Evolutionary conservation across 331 rosid species (phyloP).

Genomic region (Acacia pycnantha): DNA sequence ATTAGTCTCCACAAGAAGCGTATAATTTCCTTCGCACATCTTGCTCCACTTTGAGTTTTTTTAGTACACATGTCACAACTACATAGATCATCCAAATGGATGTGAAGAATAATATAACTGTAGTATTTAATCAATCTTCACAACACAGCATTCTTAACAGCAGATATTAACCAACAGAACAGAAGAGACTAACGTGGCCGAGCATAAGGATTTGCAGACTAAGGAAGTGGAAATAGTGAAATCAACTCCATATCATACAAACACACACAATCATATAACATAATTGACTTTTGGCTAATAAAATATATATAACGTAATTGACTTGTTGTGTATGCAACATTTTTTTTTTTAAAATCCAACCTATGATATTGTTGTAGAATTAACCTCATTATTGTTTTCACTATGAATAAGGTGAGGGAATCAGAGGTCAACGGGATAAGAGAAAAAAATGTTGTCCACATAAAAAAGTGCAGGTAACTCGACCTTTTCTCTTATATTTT

Average conservation of each 20-base stretch:
- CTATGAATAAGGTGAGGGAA: conserved; percentile 64
- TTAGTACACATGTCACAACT: not conserved
- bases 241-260: not conserved
- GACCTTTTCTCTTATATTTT: conserved; percentile 17
- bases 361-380: conserved; percentile 12
- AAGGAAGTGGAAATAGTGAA: not conserved
- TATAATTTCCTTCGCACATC: conserved; percentile 5
- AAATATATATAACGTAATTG: not conserved
- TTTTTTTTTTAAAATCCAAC: conserved; percentile 16
- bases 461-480: conserved; percentile 85
- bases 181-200: not conserved
- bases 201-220: not conserved
- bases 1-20: conserved; percentile 8
- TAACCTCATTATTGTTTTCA: conserved; percentile 27
- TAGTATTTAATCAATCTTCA: not conserved
- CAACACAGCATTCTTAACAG: not conserved
- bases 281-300: not conserved
- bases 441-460: conserved; percentile 72
- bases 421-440: conserved; percentile 70
- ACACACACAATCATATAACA: conserved; percentile 6
- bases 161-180: not conserved
- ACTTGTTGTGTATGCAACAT: conserved; percentile 1
- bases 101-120: not conserved
- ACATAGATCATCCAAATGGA: conserved; percentile 5
- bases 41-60: conserved; percentile 15